Conservation (phyloP, 345 rosid species). For the Erysimum cheiranthoides region DNA sequence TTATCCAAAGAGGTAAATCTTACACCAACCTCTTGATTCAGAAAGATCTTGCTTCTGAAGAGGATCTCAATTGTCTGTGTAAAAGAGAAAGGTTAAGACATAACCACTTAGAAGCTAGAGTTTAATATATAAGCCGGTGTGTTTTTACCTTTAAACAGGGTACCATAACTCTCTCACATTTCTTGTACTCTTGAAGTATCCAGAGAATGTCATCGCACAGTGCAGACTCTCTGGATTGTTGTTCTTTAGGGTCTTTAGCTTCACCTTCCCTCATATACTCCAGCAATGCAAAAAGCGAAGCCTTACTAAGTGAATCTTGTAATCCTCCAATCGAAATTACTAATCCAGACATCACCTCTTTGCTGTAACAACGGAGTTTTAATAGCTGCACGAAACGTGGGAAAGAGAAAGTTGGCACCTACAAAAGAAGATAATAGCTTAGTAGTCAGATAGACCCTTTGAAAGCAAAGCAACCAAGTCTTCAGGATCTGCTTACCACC, state of each 20-base stretch:
- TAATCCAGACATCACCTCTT: constrained; percentile 72
- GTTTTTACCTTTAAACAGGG: constrained; percentile 82
- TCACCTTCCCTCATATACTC: constrained; percentile 65
- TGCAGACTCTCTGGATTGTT: constrained; percentile 54
- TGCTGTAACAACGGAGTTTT: constrained; percentile 69
- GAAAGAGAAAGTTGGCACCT: constrained; percentile 86
- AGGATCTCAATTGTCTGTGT: constrained; percentile 83
- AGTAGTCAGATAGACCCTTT: constrained; percentile 16
- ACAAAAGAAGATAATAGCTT: constrained; percentile 45
- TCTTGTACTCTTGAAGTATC: constrained; percentile 77
- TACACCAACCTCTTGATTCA: constrained; percentile 75
- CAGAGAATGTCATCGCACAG: constrained; percentile 73
- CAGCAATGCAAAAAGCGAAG: constrained; percentile 68
- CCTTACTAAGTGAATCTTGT: constrained; percentile 83
- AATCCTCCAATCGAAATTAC: constrained; percentile 89
- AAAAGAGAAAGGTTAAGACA: constrained; percentile 29
- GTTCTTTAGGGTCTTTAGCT: constrained; percentile 49
- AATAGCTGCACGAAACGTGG: constrained; percentile 81
- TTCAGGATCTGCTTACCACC: constrained; percentile 60
- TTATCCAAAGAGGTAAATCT: constrained; percentile 1
- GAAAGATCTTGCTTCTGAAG: constrained; percentile 66
- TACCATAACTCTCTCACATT: constrained; percentile 76
- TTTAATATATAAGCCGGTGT: constrained; percentile 1
- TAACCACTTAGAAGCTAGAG: constrained; percentile 6
- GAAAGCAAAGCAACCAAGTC: constrained; percentile 17